Base-by-base conservation (phyloP, 352 stramenopile species). In the Globisporangium cederbergense region DNA sequence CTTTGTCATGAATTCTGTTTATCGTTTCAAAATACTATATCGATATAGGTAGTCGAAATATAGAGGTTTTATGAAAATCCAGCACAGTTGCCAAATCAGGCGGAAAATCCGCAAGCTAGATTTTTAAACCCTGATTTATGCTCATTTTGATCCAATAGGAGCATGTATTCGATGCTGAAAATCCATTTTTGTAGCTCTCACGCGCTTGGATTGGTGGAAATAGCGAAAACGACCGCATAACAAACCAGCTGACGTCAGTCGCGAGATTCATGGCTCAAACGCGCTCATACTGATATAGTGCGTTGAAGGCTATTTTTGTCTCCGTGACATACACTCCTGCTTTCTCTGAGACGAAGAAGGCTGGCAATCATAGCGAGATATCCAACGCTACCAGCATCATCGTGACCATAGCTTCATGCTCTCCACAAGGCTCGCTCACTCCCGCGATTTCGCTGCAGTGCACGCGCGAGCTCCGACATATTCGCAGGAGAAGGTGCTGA, bases 51-150 rank as follows among this genome's bases (percentile, higher is more conserved):
- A 36, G 4, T 36, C 32, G 32, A 36, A 5, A 1, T 1, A 5
- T 5, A 36, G 32, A 36, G 32, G 32, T 8, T 34, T 11, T 5
- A 14, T 25, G 30, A 64, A 64, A 64, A 64, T 64, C 47, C 43
- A 64, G 47, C 16, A 40, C 20, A 18, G 20, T 38, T 18, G 28
- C 20, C 22, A 55, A 45, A 63, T 45, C 34, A 43, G 46, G 25
- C 30, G 3, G 28, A 64, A 56, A 53, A 64, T 56, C 58, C 58
- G 30, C 16, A 56, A 43, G 55, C 36, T 28, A 51, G 55, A 60
- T 51, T 60, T 60, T 60, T 51, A 25, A 18, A 22, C 28, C 36
- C 55, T 60, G 55, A 60, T 51, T 51, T 60, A 51, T 49, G 22
- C 3, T 1, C 3, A 5, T 18, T 60, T 60, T 60, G 7, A 25